phyloP scores from a whole-genome alignment of 148 eudicot genomes.

The Vaccinium darrowii region DNA sequence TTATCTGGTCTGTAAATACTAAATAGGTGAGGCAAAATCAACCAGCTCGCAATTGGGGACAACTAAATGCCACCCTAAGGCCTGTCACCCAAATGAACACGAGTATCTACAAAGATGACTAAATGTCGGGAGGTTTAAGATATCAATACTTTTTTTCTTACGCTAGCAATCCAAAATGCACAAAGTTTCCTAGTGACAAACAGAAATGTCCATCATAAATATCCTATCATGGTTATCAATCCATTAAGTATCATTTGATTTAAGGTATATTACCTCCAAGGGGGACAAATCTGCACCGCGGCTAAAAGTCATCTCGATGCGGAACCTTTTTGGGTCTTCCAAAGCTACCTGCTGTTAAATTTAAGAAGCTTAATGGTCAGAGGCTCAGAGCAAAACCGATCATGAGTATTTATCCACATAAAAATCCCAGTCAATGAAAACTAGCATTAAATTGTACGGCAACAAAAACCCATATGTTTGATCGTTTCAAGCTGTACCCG shows the following conservation, averaged over 20 bases:
- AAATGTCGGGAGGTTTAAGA: neutral
- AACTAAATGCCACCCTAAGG: neutral
- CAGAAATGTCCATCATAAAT: neutral
- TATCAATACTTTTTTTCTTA: neutral
- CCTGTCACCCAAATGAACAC: neutral
- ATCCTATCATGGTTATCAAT: neutral
- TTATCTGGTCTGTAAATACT: neutral
- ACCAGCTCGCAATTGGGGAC: neutral
- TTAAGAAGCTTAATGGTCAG: conserved; percentile 6
- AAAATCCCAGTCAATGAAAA: neutral
- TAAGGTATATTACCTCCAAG: conserved; percentile 59
- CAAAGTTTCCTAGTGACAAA: neutral
- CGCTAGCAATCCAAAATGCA: neutral
- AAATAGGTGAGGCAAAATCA: neutral
- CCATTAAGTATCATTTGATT: neutral
- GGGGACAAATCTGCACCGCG: conserved; percentile 98
- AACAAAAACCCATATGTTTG: neutral
- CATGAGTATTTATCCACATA: neutral
- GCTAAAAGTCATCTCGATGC: conserved; percentile 93
- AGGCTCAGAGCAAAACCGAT: neutral
- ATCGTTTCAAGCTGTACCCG: neutral
- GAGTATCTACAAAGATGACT: neutral
- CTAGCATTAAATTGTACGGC: neutral
- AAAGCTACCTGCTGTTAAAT: conserved; percentile 59
- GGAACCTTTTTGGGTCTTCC: conserved; percentile 81